Percentiles rank a stretch among this genome's conserved stretches.
Evolutionary conservation across 495 filamentous ascomycete species (phyloP).

Genomic region (Lophiostoma macrostomum): DNA sequence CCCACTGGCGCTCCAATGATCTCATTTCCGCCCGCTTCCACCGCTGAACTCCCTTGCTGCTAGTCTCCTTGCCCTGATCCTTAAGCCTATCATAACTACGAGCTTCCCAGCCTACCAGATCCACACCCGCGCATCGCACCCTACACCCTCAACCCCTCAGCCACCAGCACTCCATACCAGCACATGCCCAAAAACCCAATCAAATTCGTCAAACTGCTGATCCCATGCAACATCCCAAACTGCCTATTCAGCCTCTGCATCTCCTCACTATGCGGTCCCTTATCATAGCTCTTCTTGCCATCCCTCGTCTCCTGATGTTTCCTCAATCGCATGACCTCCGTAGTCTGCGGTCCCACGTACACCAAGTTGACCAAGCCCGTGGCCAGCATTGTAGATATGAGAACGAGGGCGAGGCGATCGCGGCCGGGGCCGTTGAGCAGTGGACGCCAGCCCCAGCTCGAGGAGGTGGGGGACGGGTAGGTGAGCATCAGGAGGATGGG

Average conservation of each 20-base stretch:
- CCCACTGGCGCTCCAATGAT: too few species aligned
- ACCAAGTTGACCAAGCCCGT: conserved; percentile 64
- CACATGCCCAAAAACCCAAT: conserved; percentile 61
- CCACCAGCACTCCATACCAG: conserved; percentile 68
- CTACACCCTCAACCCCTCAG: conserved; percentile 16
- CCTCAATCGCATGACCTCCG: conserved; percentile 66
- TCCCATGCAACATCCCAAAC: conserved; percentile 76
- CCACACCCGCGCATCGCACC: too few species aligned
- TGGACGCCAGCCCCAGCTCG: conserved; percentile 22
- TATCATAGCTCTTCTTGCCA: conserved; percentile 78
- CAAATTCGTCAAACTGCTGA: conserved; percentile 72
- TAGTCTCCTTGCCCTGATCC: too few species aligned
- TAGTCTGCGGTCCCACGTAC: conserved; percentile 68
- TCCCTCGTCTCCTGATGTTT: conserved; percentile 77
- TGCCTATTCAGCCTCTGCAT: conserved; percentile 77
- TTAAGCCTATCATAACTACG: too few species aligned
- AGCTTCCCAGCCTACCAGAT: too few species aligned
- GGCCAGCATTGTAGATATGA: conserved; percentile 58
- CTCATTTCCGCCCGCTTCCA: too few species aligned
- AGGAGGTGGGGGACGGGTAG: conserved; percentile 57
- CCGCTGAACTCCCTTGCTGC: too few species aligned
- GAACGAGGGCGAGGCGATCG: background rate
- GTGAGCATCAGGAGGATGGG: conserved; percentile 76
- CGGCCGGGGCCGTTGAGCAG: background rate
- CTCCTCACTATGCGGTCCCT: conserved; percentile 69